phyloP scores from a whole-genome alignment of 2,329 filamentous ascomycete genomes.

The Trichoderma simmonsii region DNA sequence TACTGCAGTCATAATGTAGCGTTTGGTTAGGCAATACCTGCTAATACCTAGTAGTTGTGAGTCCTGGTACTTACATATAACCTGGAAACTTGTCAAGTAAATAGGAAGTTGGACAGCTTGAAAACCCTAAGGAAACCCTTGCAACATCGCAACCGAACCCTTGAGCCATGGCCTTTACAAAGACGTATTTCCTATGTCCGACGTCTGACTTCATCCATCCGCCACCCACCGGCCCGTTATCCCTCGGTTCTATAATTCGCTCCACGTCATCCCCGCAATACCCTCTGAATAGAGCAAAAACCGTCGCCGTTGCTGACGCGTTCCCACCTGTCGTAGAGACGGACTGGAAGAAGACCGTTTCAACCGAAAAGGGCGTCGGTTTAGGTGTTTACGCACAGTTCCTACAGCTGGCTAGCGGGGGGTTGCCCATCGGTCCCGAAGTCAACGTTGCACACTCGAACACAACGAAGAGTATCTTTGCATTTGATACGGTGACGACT shows the following conservation, averaged over 20 bases:
- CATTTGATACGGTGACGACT: neutral
- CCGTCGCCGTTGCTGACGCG: neutral
- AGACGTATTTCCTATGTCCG: conserved; percentile 6
- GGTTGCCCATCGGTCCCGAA: neutral
- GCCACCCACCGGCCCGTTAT: neutral
- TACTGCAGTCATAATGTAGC: neutral
- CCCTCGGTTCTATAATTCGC: neutral
- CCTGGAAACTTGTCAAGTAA: neutral
- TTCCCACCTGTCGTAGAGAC: neutral
- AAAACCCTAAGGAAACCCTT: neutral
- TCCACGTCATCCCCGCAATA: neutral
- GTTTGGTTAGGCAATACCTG: neutral
- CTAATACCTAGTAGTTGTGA: neutral
- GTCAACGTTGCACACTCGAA: neutral
- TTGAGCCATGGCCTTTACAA: neutral
- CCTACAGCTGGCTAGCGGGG: neutral
- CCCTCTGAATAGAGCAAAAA: neutral
- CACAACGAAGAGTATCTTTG: neutral
- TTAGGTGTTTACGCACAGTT: neutral
- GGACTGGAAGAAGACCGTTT: neutral
- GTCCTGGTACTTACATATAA: neutral
- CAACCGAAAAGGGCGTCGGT: neutral
- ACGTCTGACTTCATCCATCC: neutral
- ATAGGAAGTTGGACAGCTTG: neutral
- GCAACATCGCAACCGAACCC: neutral